Base-by-base conservation (phyloP, 805 yeast species). In the Metschnikowia arizonensis region DNA sequence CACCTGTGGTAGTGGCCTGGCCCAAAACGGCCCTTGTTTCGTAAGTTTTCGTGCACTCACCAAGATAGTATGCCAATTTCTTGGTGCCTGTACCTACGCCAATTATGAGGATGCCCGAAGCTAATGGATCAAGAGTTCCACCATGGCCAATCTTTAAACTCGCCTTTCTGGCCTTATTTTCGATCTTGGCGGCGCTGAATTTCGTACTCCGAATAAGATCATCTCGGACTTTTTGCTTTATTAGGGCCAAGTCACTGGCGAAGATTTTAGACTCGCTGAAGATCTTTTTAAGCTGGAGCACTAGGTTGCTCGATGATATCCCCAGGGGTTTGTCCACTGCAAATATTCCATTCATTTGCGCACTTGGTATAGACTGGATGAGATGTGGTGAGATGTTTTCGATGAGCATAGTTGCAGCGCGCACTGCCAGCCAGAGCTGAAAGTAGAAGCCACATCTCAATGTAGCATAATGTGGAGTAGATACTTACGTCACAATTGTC, bases 71-170 rank as follows among this genome's bases (percentile, higher is more conserved):
- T 45, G 81, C 83, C 34, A 93, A 69, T 59, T 77, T 71, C 62
- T 91, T 95, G 2, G 99, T 93, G 2, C 99, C 99, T 1, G 73
- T 50, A 5, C 97, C 97, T n/a, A 93, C 79, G 4, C 99, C 99
- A 45, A 93, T 74, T 1, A 95, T 91, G 33, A 87, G 64, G 1
- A 91, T 90, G 9, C 99, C 99, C n/a, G 89, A 82, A 0, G 99
- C 99, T 34, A 87, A 66, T 0, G 98, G 97, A 59, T 93, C 99
- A 31, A 93, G 70, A 0, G 99, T 93, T 8, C 99, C 99, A 15
- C 99, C 99, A 63, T 93, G 99, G 1, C 99, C 99, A 73, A 91
- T 84, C 59, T 93, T 93, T 28, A 90, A 81, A 55, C 82, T 82
- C 3, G 77, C 68, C 26, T 72, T 72, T 19, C 74, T 67, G 24